These are phyloP conservation scores for Zychaea mexicana DNA, from an alignment of 371 early-diverging fungal species.

Conservation along the genomic window DNA sequence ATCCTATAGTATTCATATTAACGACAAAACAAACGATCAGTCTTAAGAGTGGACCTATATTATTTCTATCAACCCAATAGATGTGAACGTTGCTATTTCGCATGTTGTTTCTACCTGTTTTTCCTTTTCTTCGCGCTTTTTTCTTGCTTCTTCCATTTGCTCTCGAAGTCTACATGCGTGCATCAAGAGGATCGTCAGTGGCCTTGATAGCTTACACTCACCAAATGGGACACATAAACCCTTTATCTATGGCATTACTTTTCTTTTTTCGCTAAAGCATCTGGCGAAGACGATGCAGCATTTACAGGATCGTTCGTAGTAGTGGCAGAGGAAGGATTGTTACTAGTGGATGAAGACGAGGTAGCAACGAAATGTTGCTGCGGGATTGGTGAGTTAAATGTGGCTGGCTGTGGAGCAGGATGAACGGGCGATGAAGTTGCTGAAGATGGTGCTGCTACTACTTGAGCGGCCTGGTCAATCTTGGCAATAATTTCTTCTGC, in stretches of 20 bases:
- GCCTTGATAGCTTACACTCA: no score
- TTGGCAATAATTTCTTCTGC: conserved; percentile 17
- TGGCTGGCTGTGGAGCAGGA: neutral
- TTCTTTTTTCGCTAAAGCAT: conserved; percentile 18
- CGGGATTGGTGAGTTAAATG: neutral
- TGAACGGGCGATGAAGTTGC: conserved; percentile 2
- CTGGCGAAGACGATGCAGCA: neutral
- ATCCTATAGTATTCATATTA: no score
- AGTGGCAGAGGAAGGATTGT: neutral
- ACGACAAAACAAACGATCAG: neutral
- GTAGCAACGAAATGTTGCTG: no score
- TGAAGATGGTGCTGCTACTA: conserved; percentile 6
- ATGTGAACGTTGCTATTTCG: neutral
- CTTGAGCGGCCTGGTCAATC: conserved; percentile 1
- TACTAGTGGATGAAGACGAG: no score
- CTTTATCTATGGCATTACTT: conserved; percentile 8
- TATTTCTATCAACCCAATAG: no score
- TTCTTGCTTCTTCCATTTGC: conserved; percentile 38
- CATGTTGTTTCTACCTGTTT: conserved; percentile 19
- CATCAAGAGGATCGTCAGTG: no score
- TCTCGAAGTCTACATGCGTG: conserved; percentile 39
- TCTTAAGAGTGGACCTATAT: neutral
- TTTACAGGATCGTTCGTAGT: neutral
- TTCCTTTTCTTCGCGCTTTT: conserved; percentile 37
- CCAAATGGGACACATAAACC: neutral